Evolutionary conservation across 305 asterid genomes (phyloP).

Genomic region (Solanum aculeatissimum): DNA sequence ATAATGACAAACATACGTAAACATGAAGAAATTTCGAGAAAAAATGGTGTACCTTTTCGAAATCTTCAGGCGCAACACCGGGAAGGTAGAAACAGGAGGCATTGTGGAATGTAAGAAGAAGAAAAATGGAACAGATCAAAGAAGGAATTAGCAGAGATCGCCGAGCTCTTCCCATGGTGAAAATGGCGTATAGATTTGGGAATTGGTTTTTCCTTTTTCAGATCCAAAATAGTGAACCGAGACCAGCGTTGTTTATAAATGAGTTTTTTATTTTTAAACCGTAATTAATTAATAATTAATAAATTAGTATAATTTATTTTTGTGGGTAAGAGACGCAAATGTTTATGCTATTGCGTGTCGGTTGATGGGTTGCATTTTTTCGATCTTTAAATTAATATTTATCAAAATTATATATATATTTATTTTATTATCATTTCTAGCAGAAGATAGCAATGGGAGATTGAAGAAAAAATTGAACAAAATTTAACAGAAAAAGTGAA

Average conservation of each 20-base stretch:
- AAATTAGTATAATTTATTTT: too few species aligned
- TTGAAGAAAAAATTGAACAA: too few species aligned
- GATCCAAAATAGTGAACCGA: neutral
- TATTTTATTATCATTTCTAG: too few species aligned
- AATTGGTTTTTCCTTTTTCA: neutral
- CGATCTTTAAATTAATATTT: too few species aligned
- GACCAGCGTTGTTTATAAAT: neutral
- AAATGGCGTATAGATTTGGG: neutral
- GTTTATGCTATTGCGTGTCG: neutral
- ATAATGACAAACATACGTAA: neutral
- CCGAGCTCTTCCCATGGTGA: constrained; percentile 6
- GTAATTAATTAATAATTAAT: too few species aligned
- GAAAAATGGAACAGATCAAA: neutral
- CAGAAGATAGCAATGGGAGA: too few species aligned
- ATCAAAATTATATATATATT: too few species aligned
- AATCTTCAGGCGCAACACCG: constrained; percentile 75
- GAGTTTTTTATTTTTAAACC: neutral
- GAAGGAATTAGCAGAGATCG: constrained; percentile 6
- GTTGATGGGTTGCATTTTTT: neutral
- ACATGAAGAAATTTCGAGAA: neutral
- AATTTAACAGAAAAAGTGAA: too few species aligned
- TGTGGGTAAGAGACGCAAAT: too few species aligned
- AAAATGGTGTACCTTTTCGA: constrained; percentile 35
- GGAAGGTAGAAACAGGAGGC: constrained; percentile 52
- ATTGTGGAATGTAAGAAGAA: constrained; percentile 34